Evolutionary conservation across 1,139 yeast species (phyloP).

Genomic region (Suhomyces anneliseae): DNA sequence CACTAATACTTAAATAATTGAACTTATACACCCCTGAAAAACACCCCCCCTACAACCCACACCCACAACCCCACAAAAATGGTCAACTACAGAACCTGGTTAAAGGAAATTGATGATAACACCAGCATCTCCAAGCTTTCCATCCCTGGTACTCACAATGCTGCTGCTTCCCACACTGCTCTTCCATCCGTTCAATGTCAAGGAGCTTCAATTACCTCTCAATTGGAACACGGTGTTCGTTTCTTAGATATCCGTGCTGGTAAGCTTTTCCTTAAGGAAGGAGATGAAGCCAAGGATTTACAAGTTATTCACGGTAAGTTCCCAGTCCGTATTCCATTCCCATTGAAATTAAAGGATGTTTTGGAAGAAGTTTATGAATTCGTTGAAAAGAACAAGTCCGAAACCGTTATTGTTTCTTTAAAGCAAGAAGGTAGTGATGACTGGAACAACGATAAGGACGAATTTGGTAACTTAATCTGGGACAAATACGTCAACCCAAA

Average conservation of each 20-base stretch:
- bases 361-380: constrained; percentile 62
- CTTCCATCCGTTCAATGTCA: constrained; percentile 82
- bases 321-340: constrained; percentile 65
- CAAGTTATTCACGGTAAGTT: constrained; percentile 76
- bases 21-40: too few species aligned
- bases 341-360: constrained; percentile 48
- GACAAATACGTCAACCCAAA: constrained; percentile 53
- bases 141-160: constrained; percentile 79
- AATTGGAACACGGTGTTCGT: constrained; percentile 70
- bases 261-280: constrained; percentile 52
- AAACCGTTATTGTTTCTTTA: constrained; percentile 65
- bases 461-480: constrained; percentile 66
- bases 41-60: not conserved
- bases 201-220: constrained; percentile 58
- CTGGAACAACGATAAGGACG: constrained; percentile 64
- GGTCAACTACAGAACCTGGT: constrained; percentile 55
- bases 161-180: constrained; percentile 74
- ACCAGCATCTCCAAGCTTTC: constrained; percentile 54
- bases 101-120: constrained; percentile 54
- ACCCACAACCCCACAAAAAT: constrained; percentile 21
- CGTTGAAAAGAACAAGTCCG: constrained; percentile 52
- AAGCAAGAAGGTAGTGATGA: constrained; percentile 73
- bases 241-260: constrained; percentile 72
- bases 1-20: not conserved
- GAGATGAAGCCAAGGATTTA: constrained; percentile 52